Conservation (phyloP, 345 rosid species). For the Nasturtium officinale region DNA sequence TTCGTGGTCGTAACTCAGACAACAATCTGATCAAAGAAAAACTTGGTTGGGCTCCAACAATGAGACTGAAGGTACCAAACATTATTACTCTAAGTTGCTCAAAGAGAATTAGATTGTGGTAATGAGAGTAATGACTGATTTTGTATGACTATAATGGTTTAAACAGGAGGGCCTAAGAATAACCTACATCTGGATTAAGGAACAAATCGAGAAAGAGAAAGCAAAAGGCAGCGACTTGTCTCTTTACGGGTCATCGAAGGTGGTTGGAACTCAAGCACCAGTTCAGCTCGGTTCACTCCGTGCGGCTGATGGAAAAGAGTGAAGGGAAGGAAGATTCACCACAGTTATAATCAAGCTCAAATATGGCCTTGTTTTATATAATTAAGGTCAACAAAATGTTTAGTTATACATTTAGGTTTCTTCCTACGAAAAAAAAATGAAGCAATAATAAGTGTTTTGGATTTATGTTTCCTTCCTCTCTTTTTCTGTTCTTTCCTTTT, state of each 20-base stretch:
- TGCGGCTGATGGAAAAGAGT: slow-evolving; percentile 87
- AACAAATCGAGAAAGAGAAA: slow-evolving; percentile 96
- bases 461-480: background rate
- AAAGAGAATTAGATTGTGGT: background rate
- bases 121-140: background rate
- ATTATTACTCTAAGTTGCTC: background rate
- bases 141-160: slow-evolving; percentile 6
- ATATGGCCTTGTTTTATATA: slow-evolving; percentile 21
- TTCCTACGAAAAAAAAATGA: slow-evolving; percentile 13
- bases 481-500: background rate
- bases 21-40: slow-evolving; percentile 94
- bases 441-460: slow-evolving; percentile 36
- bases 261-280: slow-evolving; percentile 98
- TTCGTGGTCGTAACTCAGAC: slow-evolving; percentile 98
- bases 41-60: slow-evolving; percentile 99
- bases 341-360: slow-evolving; percentile 22
- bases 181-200: slow-evolving; percentile 95
- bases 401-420: slow-evolving; percentile 17
- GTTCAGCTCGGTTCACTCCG: slow-evolving; percentile 95
- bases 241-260: slow-evolving; percentile 87
- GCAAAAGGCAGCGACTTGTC: slow-evolving; percentile 71
- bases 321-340: slow-evolving; percentile 25
- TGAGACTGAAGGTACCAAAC: slow-evolving; percentile 79
- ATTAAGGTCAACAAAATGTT: slow-evolving; percentile 17
- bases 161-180: slow-evolving; percentile 87